These are phyloP conservation scores for Monosporascus sp. DNA, from an alignment of 2,329 filamentous ascomycete genomes.

Conservation along the genomic window DNA sequence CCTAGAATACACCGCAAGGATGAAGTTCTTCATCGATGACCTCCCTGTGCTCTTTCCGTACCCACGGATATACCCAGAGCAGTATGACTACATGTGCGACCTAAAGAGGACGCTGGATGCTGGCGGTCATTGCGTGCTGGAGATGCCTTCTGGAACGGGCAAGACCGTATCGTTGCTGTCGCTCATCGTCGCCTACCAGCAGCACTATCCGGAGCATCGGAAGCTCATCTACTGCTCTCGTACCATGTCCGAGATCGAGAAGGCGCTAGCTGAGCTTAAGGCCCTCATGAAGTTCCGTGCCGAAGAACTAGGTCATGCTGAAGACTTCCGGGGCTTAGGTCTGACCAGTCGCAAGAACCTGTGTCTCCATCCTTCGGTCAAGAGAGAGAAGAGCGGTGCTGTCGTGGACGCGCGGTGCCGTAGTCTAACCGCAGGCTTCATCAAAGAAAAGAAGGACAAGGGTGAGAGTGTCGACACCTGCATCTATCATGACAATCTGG, in stretches of 20 bases:
- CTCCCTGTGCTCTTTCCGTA: slow-evolving; percentile 37
- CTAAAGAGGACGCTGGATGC: slow-evolving; percentile 86
- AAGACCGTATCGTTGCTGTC: slow-evolving; percentile 96
- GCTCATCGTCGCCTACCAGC: slow-evolving; percentile 94
- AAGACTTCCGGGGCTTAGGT: slow-evolving; percentile 89
- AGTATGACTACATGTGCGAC: slow-evolving; percentile 80
- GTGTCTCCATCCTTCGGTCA: slow-evolving; percentile 93
- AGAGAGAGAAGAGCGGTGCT: slow-evolving; percentile 88
- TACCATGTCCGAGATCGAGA: slow-evolving; percentile 99
- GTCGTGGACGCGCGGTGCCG: slow-evolving; percentile 95
- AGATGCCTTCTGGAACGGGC: slow-evolving; percentile 98
- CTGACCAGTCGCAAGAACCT: slow-evolving; percentile 96
- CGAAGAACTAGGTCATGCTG: slow-evolving; percentile 80
- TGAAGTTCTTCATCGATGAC: slow-evolving; percentile 75
- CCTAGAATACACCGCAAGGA: slow-evolving; percentile 33
- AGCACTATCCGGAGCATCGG: slow-evolving; percentile 84
- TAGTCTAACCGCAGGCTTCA: slow-evolving; percentile 91
- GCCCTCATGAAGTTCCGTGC: slow-evolving; percentile 91
- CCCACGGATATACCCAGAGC: slow-evolving; percentile 48
- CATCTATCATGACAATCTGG: slow-evolving; percentile 96
- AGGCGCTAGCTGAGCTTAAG: slow-evolving; percentile 87
- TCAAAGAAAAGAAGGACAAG: slow-evolving; percentile 94
- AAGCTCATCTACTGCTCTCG: slow-evolving; percentile 99
- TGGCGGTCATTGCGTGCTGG: slow-evolving; percentile 89
- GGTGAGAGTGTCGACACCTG: slow-evolving; percentile 93